A percentile compares a stretch with the other conserved stretches of the same genome.
Evolutionary conservation across 768 basidiomycete species (phyloP).

Genomic region (Mrakia hoshinonis): DNA sequence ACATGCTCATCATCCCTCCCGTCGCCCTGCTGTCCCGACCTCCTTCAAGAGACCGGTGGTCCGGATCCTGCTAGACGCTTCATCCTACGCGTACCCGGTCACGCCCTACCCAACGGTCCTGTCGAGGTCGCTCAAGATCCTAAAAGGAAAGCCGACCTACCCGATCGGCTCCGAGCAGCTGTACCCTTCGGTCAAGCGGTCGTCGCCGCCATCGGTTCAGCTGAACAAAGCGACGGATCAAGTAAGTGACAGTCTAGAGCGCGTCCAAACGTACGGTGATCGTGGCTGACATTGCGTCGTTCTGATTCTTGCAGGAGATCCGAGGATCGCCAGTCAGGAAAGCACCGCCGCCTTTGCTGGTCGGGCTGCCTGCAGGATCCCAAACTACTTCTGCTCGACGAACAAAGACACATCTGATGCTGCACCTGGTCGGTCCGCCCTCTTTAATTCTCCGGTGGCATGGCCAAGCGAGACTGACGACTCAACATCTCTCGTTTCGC

Average conservation of each 20-base stretch:
- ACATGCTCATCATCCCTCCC: too few relatives aligned
- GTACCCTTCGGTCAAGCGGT: not conserved
- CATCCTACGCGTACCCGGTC: too few relatives aligned
- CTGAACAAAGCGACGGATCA: too few relatives aligned
- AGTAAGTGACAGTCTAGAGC: too few relatives aligned
- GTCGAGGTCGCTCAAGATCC: not conserved
- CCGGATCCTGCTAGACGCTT: too few relatives aligned
- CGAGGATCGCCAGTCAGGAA: not conserved
- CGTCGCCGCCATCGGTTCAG: not conserved
- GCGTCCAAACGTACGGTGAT: not conserved
- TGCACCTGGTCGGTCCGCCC: not conserved
- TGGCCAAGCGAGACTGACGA: not conserved
- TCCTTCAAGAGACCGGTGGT: too few relatives aligned
- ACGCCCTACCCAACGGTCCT: not conserved
- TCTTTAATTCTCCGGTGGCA: too few relatives aligned
- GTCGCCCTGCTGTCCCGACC: too few relatives aligned
- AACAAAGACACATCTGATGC: not conserved
- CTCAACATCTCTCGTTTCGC: not conserved
- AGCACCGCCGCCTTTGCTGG: not conserved
- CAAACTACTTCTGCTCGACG: not conserved
- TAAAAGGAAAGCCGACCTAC: not conserved
- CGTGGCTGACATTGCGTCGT: too few relatives aligned
- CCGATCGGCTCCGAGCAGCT: not conserved
- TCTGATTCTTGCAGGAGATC: not conserved
- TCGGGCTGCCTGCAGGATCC: too few relatives aligned